Conservation (phyloP, 495 filamentous ascomycete genomes). For the Hypoxylon fragiforme region DNA sequence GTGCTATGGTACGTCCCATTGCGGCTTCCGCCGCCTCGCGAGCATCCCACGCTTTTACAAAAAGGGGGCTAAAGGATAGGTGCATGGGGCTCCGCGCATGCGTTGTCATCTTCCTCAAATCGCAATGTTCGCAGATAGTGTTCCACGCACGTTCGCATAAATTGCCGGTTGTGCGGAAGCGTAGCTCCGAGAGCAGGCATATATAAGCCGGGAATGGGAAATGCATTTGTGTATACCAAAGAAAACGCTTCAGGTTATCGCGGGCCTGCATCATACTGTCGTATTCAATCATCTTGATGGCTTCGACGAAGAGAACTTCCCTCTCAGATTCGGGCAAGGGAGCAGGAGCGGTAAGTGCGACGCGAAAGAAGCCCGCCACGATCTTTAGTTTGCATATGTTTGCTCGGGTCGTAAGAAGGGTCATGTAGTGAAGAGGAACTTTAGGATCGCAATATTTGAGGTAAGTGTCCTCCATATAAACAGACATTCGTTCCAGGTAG, state of each 20-base stretch:
- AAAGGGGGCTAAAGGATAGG: conserved; percentile 52
- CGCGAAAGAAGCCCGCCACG: conserved; percentile 36
- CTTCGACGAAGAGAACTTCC: conserved; percentile 50
- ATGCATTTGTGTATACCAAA: conserved; percentile 57
- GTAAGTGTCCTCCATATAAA: conserved; percentile 61
- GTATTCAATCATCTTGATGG: conserved; percentile 55
- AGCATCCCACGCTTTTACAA: conserved; percentile 59
- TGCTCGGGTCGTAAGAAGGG: conserved; percentile 51
- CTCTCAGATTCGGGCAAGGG: conserved; percentile 44
- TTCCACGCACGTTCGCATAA: conserved; percentile 58
- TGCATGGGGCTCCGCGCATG: conserved; percentile 54
- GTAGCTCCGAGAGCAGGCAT: conserved; percentile 54
- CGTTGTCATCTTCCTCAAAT: conserved; percentile 47
- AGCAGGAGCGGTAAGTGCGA: conserved; percentile 29
- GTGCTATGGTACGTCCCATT: conserved; percentile 41
- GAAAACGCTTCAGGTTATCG: conserved; percentile 49
- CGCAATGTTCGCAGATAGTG: conserved; percentile 53
- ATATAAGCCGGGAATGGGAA: conserved; percentile 59
- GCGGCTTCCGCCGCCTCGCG: conserved; percentile 48
- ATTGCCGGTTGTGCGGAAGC: conserved; percentile 49
- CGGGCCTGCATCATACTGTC: conserved; percentile 54
- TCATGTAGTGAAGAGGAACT: conserved; percentile 61
- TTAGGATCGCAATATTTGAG: conserved; percentile 62
- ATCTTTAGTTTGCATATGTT: conserved; percentile 53
- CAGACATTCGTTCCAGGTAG: conserved; percentile 58